Evolutionary conservation across 352 stramenopile genomes (phyloP).

Genomic region (Pythium guiyangense): DNA sequence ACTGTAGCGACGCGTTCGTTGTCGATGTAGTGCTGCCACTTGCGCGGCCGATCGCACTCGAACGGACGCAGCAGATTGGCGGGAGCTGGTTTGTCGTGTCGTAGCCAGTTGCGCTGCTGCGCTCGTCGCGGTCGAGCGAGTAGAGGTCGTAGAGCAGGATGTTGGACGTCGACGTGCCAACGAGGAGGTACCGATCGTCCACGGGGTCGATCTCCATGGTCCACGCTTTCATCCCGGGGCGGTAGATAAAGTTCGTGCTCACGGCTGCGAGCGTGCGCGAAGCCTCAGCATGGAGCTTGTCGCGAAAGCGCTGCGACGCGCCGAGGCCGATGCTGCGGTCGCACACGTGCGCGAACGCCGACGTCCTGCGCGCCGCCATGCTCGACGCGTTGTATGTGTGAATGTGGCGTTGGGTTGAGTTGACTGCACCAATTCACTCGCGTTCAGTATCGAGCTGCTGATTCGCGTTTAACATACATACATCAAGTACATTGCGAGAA

Average conservation of each 20-base stretch:
- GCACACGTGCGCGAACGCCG: slow-evolving; percentile 47
- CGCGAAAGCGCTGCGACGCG: slow-evolving; percentile 25
- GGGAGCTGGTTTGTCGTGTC: slow-evolving; percentile 27
- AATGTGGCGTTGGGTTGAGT: too few relatives aligned
- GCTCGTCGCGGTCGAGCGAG: slow-evolving; percentile 35
- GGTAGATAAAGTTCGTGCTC: slow-evolving; percentile 56
- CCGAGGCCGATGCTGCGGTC: slow-evolving; percentile 48
- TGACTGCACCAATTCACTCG: too few relatives aligned
- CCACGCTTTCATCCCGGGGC: slow-evolving; percentile 53
- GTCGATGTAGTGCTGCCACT: not conserved
- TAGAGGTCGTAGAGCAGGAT: slow-evolving; percentile 62
- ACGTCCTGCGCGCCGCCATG: slow-evolving; percentile 11
- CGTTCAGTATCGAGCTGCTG: too few relatives aligned
- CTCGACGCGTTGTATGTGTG: not conserved
- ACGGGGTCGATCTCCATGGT: slow-evolving; percentile 51
- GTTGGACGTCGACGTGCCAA: slow-evolving; percentile 50
- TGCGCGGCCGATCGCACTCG: slow-evolving; percentile 7
- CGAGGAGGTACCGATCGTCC: slow-evolving; percentile 53
- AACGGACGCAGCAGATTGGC: slow-evolving; percentile 16
- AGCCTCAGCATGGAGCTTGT: slow-evolving; percentile 27
- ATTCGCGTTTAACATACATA: too few relatives aligned
- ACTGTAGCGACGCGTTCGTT: slow-evolving; percentile 21
- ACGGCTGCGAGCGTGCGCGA: slow-evolving; percentile 21
- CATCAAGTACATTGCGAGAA: too few relatives aligned
- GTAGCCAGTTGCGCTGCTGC: slow-evolving; percentile 7